Evolutionary conservation across 139 green algal species (phyloP), one percentile per base, ranked within the genome.

Genomic region (Pleodorina starrii): DNA sequence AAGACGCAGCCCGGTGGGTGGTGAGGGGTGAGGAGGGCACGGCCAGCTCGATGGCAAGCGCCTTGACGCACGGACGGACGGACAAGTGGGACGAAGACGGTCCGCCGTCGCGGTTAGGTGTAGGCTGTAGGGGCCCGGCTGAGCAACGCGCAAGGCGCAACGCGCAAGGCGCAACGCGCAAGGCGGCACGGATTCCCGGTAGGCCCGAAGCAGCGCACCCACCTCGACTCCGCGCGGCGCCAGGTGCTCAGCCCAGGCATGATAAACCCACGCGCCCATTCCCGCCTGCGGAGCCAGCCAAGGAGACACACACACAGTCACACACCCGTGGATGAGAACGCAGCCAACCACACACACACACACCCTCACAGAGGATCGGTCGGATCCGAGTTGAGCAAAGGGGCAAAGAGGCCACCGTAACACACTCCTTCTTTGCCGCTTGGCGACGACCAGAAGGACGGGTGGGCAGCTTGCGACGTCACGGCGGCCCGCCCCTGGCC

Each of bases 251-350:
- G 85, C 72, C 92, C 93, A 96, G 21, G 44, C 46, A 10, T 94
- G 90, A 63, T 91, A 96, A 6, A 89, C 75, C 66, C 72, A 93
- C 9, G 93, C 93, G 1, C 93, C 93, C 86, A 90, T 94, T 48
- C 93, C 93, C 6, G 93, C 92, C 66, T 93, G 90, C 44, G 48
- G 48, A 12, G 3, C 25, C 54, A 12, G 54, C 7, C 25, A 21
- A 25, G 54, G 21, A 66, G 25, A 25, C 3, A 5, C 25, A 9
- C 21, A 25, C 17, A 66, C 54, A 25, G 7, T 25, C 17, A 14
- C 14, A 17, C 51, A 60, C n/a, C n/a, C n/a, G n/a, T n/a, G n/a
- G n/a, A n/a, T n/a, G n/a, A n/a, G n/a, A n/a, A 12, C 7, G 29
- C 54, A 12, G 54, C 7, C 25, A 21, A 25, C 21, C 54, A 66